These are phyloP conservation scores for Miscanthus sacchariflorus DNA, from an alignment of 202 grass and related monocot species.

Conservation along the genomic window DNA sequence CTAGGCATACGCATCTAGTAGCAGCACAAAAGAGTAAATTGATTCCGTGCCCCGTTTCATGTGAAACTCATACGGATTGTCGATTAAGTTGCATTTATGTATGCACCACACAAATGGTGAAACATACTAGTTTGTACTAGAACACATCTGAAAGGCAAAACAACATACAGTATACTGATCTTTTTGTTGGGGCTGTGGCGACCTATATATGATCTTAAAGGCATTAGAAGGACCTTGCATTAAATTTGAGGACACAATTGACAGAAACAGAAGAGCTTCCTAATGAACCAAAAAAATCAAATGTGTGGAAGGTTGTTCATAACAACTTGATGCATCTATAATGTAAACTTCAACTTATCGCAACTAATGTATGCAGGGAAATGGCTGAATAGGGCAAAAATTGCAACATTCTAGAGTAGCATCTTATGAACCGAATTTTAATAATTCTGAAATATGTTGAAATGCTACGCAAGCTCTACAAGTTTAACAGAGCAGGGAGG, in stretches of 20 bases:
- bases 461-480: conserved; percentile 1
- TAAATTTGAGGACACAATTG: not conserved
- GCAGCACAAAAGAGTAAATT: conserved; percentile 17
- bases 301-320: not conserved
- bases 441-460: not conserved
- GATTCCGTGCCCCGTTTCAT: not conserved
- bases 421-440: not conserved
- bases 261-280: conserved; percentile 16
- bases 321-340: not conserved
- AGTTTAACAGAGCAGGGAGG: not conserved
- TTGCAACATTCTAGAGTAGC: not conserved
- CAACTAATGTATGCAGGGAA: conserved; percentile 6
- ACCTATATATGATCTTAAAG: not conserved
- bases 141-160: not conserved
- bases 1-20: not conserved
- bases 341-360: not conserved
- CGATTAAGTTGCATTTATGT: conserved; percentile 20
- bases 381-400: conserved; percentile 10
- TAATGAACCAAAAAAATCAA: not conserved
- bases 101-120: not conserved
- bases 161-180: not conserved
- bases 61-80: not conserved
- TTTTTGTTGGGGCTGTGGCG: not conserved
- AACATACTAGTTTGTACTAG: not conserved
- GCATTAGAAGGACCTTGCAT: not conserved